Percentiles rank a stretch among this genome's conserved stretches.
Evolutionary conservation across 768 basidiomycete genomes (phyloP).

Genomic region (Rickenella mellea): DNA sequence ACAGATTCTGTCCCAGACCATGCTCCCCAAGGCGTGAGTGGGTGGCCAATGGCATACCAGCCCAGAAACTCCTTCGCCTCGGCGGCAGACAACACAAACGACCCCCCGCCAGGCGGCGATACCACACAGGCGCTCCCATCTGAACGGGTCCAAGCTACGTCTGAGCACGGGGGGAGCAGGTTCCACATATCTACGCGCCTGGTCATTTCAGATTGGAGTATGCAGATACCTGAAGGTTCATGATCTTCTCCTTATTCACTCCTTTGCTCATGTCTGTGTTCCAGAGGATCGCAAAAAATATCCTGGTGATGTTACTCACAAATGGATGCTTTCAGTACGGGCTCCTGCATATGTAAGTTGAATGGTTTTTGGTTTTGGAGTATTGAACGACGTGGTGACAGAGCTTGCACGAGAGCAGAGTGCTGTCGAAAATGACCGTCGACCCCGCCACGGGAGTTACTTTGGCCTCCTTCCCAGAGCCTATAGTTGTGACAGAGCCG

Average conservation of each 20-base stretch:
- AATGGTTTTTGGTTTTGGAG: background rate
- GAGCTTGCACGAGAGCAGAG: constrained; percentile 24
- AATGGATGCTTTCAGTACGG: constrained; percentile 35
- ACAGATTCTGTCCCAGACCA: constrained; percentile 10
- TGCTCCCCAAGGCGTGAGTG: background rate
- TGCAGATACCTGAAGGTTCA: constrained; percentile 32
- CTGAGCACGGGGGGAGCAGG: constrained; percentile 18
- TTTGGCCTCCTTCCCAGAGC: constrained; percentile 21
- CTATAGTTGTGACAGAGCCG: constrained; percentile 23
- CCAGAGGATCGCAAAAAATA: background rate
- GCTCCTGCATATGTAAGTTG: constrained; percentile 39
- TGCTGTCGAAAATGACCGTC: constrained; percentile 24
- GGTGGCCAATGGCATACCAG: constrained; percentile 28
- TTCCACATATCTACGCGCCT: constrained; percentile 39
- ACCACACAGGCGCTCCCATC: background rate
- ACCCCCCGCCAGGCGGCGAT: background rate
- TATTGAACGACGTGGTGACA: constrained; percentile 8
- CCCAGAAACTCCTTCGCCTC: constrained; percentile 33
- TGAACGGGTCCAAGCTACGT: background rate
- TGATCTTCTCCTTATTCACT: background rate
- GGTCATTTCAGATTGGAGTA: constrained; percentile 32
- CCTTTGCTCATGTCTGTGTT: background rate
- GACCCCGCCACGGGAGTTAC: constrained; percentile 28
- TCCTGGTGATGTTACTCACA: constrained; percentile 25
- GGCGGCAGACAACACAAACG: constrained; percentile 19